Evolutionary conservation across 345 rosid species (phyloP).

Genomic region (Gossypium anomalum): DNA sequence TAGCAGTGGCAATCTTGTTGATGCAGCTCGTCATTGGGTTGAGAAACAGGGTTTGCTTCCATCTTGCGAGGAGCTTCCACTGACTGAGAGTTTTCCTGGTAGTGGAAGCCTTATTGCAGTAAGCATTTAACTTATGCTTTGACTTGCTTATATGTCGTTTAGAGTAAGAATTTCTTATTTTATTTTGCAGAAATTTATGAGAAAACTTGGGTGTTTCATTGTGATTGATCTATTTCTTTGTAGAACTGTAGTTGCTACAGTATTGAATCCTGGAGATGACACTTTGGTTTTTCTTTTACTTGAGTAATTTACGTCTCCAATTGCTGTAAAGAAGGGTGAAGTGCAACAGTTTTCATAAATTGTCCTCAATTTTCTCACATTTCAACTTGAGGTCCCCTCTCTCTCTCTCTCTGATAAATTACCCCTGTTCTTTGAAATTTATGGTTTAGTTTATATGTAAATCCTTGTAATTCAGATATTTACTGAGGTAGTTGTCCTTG

Average conservation of each 20-base stretch:
- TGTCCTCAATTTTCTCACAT: background rate
- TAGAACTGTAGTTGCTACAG: background rate
- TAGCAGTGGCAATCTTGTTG: constrained; percentile 98
- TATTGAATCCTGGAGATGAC: background rate
- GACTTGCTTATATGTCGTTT: background rate
- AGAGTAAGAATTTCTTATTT: background rate
- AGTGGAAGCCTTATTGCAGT: constrained; percentile 77
- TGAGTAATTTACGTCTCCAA: background rate
- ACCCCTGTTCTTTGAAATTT: background rate
- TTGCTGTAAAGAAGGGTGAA: background rate
- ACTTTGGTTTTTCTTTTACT: background rate
- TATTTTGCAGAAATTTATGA: background rate
- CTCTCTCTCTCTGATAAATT: background rate
- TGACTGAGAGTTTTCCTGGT: constrained; percentile 92
- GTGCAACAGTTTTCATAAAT: background rate
- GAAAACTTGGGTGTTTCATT: constrained; percentile 1
- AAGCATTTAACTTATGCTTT: constrained; percentile 30
- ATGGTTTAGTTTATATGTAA: background rate
- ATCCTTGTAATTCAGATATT: background rate
- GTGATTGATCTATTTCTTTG: background rate
- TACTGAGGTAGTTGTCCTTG: background rate
- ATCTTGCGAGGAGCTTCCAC: constrained; percentile 87
- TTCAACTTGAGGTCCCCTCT: background rate
- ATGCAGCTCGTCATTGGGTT: constrained; percentile 98
- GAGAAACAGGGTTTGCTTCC: constrained; percentile 99